Evolutionary conservation across 2,329 filamentous ascomycete genomes (phyloP), one percentile per base, ranked within the genome.

Genomic region (Colletotrichum theobromicola): DNA sequence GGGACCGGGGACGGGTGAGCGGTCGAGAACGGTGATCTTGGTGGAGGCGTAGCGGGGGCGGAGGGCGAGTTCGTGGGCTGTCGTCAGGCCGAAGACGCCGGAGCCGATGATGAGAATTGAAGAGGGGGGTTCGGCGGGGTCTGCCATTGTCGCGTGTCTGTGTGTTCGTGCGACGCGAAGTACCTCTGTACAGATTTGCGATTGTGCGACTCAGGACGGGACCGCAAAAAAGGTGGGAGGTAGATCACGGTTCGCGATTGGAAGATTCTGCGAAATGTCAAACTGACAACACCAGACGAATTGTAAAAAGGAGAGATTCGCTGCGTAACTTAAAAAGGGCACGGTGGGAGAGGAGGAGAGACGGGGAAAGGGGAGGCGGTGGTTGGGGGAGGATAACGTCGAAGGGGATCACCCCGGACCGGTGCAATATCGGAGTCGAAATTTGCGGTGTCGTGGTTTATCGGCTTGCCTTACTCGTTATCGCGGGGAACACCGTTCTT

Each of bases 41-140:
- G 89, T 88, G 68, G 83, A 75, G 75, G 86, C 79, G 84, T 92
- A 91, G 76, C 82, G 85, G 46, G 91, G 85, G 42, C 93, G 91
- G 77, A 89, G 88, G 74, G 93, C 87, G 61, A 98, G 89, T 16
- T 94, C 89, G 77, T 93, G 91, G 66, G 95, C 94, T 9, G 88
- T 89, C 73, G 84, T 83, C 70, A 90, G 88, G 77, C 91, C 91
- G 77, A 93, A 93, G 76, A 91, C 90, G 58, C 91, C 91, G n/a
- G 90, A 90, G 70, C 93, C 93, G 69, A 95, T 83, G 76, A 95
- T 93, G 70, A 95, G 87, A 79, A 94, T 88, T 24, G 89, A 89
- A 60, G 83, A 81, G 18, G 87, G 88, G 71, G 67, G 30, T 67
- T 73, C 69, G 12, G 61, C 62, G 35, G 69, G 42, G 34, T 67